Evolutionary conservation across 345 rosid species (phyloP).

Genomic region (Eucalyptus dawsonii): DNA sequence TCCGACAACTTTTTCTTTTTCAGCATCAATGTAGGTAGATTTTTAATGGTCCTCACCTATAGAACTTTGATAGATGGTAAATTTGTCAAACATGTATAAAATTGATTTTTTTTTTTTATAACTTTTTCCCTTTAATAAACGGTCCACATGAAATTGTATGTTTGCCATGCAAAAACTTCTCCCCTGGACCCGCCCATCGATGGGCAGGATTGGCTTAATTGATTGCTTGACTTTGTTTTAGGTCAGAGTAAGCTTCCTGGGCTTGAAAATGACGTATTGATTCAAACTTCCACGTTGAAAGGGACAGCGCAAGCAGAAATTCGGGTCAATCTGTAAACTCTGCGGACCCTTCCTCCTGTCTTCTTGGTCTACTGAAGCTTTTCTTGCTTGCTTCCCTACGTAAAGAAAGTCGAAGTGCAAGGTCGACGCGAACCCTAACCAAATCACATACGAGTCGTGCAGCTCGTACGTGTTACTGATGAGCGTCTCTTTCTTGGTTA

Average conservation of each 20-base stretch:
- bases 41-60: not conserved
- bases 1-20: fast-evolving
- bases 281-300: not conserved
- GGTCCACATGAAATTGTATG: not conserved
- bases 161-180: not conserved
- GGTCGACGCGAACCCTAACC: not conserved
- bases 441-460: not conserved
- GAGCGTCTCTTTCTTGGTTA: not conserved
- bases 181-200: not conserved
- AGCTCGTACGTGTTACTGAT: fast-evolving
- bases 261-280: not conserved
- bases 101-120: no score
- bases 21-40: fast-evolving
- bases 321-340: not conserved
- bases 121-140: not conserved
- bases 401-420: not conserved
- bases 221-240: not conserved
- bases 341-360: not conserved
- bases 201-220: not conserved
- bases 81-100: no score
- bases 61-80: no score
- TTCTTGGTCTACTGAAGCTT: not conserved
- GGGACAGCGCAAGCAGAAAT: not conserved
- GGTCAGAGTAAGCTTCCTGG: not conserved
- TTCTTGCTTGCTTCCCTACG: not conserved